A percentile compares a stretch with the other conserved stretches of the same genome.
Conservation (phyloP, 768 basidiomycete species). For the Infundibulicybe gibba region DNA sequence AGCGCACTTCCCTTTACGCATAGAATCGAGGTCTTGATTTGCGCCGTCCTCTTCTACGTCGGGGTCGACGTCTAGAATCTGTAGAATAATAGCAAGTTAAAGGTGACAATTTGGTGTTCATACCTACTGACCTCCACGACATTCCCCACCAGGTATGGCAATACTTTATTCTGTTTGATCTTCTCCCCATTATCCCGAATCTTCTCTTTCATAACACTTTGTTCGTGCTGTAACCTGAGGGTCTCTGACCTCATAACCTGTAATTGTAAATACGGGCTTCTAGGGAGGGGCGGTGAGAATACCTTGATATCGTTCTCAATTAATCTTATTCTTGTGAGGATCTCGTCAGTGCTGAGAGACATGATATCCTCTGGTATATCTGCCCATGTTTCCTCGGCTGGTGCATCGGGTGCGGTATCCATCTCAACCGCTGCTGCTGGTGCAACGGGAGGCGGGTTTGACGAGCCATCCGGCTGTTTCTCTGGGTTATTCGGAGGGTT, state of each 20-base stretch:
- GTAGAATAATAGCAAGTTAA: constrained; percentile 6
- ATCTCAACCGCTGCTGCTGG: constrained; percentile 41
- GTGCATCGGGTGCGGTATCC: constrained; percentile 72
- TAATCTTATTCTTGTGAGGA: constrained; percentile 82
- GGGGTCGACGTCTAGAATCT: constrained; percentile 94
- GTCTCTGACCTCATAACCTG: constrained; percentile 98
- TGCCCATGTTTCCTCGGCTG: constrained; percentile 78
- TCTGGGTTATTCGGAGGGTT: constrained; percentile 49
- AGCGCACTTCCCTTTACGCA: constrained; percentile 96
- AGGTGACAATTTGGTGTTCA: not conserved
- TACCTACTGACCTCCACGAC: constrained; percentile 82
- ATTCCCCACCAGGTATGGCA: constrained; percentile 97
- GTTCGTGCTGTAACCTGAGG: constrained; percentile 87
- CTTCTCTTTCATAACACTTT: constrained; percentile 96
- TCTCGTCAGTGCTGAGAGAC: constrained; percentile 77
- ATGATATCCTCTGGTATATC: constrained; percentile 91
- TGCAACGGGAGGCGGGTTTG: constrained; percentile 8
- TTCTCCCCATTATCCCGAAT: constrained; percentile 98
- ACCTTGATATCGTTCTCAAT: constrained; percentile 98
- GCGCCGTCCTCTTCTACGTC: constrained; percentile 94
- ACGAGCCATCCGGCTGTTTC: constrained; percentile 41
- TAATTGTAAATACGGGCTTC: constrained; percentile 2
- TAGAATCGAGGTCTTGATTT: constrained; percentile 93
- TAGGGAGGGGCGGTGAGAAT: not conserved
- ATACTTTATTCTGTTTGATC: constrained; percentile 98